Base-by-base conservation (phyloP, 2,329 filamentous ascomycete species). In the Penicillium sp. region DNA sequence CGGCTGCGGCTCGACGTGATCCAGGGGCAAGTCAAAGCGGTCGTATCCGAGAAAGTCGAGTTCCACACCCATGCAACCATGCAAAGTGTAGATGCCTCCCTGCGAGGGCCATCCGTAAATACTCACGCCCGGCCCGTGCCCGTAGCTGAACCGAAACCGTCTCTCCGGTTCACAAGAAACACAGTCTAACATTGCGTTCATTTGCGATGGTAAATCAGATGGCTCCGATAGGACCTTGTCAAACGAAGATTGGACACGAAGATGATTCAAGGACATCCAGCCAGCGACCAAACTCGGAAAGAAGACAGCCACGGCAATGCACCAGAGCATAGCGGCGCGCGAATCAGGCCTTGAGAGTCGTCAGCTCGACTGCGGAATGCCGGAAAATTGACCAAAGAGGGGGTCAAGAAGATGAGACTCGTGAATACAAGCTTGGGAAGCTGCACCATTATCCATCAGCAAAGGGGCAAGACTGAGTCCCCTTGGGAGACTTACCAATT, bases 31-130 rank as follows among this genome's bases (percentile, higher is more conserved):
- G 35, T 46, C 41, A 2, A 54, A 54, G 9, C 43, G 46, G 28
- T 51, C 49, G 4, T 46, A 36, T 13, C 41, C 43, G 9, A 54
- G 49, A 27, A 51, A 54, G 7, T 52, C 52, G 7, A 52, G 46
- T 12, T 54, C 52, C 13, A 54, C 47, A 4, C 46, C 36, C n/a
- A 41, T 6, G 33, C 44, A 46, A n/a, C 35, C 1, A 5, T 34
- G 5, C 28, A 52, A 41, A 5, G 13, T 4, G 42, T 54, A 54
- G 34, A 46, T 4, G 12, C 47, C 52, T 3, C 52, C 52, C 27
- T 42, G 37, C 7, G 50, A 52, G 4, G 52, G 52, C 8, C 27
- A 50, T 2, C 52, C 52, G 3, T 24, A 38, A 8, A 50, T 47
- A 32, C 24, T 12, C 4, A 34, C 34, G 3, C 51, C 51, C 24